A percentile compares a stretch with the other conserved stretches of the same genome.
These are phyloP conservation scores for Hyphodiscus sp. DNA, from an alignment of 2,329 filamentous ascomycete species.

Conservation along the genomic window DNA sequence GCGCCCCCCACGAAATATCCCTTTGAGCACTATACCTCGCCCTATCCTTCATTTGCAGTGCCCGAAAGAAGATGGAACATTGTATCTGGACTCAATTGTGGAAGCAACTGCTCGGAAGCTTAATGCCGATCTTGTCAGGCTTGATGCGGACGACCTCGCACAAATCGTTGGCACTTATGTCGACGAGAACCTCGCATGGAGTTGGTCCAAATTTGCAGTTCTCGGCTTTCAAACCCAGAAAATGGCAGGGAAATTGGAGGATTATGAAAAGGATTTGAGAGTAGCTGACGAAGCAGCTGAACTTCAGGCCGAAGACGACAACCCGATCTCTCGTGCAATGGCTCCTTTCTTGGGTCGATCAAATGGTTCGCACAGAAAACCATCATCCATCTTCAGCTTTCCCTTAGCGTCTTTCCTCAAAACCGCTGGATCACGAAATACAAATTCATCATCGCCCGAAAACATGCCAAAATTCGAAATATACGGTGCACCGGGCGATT, in stretches of 20 bases:
- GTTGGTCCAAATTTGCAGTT: slow-evolving; percentile 42
- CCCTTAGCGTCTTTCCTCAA: background rate
- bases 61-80: slow-evolving; percentile 47
- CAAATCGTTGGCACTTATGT: slow-evolving; percentile 64
- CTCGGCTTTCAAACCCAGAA: slow-evolving; percentile 51
- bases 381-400: background rate
- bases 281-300: slow-evolving; percentile 37
- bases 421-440: background rate
- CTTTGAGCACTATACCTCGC: slow-evolving; percentile 33
- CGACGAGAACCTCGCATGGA: slow-evolving; percentile 49
- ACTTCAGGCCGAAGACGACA: slow-evolving; percentile 35
- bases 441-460: background rate
- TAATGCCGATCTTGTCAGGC: slow-evolving; percentile 57
- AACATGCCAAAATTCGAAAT: background rate
- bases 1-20: slow-evolving; percentile 27
- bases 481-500: slow-evolving; percentile 1
- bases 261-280: slow-evolving; percentile 40
- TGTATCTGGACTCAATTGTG: slow-evolving; percentile 54
- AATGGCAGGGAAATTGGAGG: slow-evolving; percentile 46
- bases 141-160: slow-evolving; percentile 65
- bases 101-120: slow-evolving; percentile 55
- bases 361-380: background rate
- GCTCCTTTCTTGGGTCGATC: background rate
- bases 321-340: slow-evolving; percentile 1
- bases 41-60: slow-evolving; percentile 54